Evolutionary conservation across 2,329 filamentous ascomycete genomes (phyloP).

Genomic region (Onygenales sp.): DNA sequence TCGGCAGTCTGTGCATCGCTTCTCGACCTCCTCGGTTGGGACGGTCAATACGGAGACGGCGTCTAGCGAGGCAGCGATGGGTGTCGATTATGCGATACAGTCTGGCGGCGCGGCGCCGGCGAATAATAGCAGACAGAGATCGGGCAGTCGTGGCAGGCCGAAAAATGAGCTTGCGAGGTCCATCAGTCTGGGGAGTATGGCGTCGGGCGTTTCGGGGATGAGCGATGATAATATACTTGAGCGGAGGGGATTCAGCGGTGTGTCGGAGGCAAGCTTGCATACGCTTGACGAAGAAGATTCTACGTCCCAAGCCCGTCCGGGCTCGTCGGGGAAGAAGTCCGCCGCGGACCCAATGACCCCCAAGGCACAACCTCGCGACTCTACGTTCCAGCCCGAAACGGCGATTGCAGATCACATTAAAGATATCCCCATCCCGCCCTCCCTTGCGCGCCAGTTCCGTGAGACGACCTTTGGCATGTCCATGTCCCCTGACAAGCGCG

Average conservation of each 20-base stretch:
- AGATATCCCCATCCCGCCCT: constrained; percentile 84
- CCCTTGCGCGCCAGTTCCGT: constrained; percentile 75
- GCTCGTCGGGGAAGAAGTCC: constrained; percentile 28
- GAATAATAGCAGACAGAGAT: constrained; percentile 15
- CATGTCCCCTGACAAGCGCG: constrained; percentile 50
- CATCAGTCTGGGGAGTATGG: constrained; percentile 83
- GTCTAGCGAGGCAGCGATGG: constrained; percentile 62
- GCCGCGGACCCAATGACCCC: constrained; percentile 58
- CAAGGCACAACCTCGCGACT: constrained; percentile 45
- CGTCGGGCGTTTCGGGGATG: constrained; percentile 57
- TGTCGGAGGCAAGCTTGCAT: constrained; percentile 41
- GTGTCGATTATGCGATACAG: constrained; percentile 72
- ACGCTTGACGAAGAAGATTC: constrained; percentile 52
- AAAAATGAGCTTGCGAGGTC: constrained; percentile 55
- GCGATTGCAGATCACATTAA: constrained; percentile 79
- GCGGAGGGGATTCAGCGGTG: constrained; percentile 31
- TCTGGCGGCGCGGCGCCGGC: constrained; percentile 64
- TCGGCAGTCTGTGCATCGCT: constrained; percentile 48
- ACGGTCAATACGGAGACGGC: constrained; percentile 51
- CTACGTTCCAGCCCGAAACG: constrained; percentile 67
- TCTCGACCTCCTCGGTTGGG: constrained; percentile 48
- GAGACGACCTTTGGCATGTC: constrained; percentile 46
- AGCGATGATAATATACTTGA: constrained; percentile 40
- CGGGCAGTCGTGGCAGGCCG: constrained; percentile 26
- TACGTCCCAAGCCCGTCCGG: constrained; percentile 22